Conservation (phyloP, 2,329 filamentous ascomycete genomes). For the Cladosporium austrohemisphaericum region DNA sequence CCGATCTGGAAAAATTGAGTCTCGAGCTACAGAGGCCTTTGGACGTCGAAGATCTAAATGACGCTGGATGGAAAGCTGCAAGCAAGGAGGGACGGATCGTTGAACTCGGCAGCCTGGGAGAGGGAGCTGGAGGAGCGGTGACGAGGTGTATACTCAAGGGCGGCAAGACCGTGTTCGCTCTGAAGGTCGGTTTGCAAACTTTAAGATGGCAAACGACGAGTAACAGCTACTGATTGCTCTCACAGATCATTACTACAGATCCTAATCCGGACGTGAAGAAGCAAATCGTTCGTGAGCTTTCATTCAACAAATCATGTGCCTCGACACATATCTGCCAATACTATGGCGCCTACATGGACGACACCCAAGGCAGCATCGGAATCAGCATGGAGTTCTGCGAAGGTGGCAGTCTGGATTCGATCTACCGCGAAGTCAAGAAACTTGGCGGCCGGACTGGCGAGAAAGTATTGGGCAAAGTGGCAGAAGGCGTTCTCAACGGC, state of each 20-base stretch:
- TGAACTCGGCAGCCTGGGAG: conserved; percentile 84
- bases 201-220: background rate
- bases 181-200: conserved; percentile 65
- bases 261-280: conserved; percentile 98
- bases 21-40: conserved; percentile 77
- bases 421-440: conserved; percentile 96
- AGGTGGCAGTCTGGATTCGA: conserved; percentile 90
- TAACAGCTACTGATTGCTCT: background rate
- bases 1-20: conserved; percentile 73
- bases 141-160: conserved; percentile 85
- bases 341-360: conserved; percentile 94
- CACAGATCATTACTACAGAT: conserved; percentile 92
- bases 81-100: conserved; percentile 83
- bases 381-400: conserved; percentile 99
- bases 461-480: conserved; percentile 94
- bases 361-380: conserved; percentile 92
- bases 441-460: conserved; percentile 92
- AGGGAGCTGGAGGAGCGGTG: conserved; percentile 93
- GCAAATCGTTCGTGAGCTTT: conserved; percentile 92
- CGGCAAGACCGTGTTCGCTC: conserved; percentile 88
- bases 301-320: conserved; percentile 96
- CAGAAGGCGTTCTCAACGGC: conserved; percentile 89
- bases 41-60: conserved; percentile 92
- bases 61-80: conserved; percentile 91
- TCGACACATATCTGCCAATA: conserved; percentile 96